Percentiles rank a stretch among this genome's conserved stretches.
Conservation (phyloP, 495 filamentous ascomycete species). For the Geopyxis carbonaria region DNA sequence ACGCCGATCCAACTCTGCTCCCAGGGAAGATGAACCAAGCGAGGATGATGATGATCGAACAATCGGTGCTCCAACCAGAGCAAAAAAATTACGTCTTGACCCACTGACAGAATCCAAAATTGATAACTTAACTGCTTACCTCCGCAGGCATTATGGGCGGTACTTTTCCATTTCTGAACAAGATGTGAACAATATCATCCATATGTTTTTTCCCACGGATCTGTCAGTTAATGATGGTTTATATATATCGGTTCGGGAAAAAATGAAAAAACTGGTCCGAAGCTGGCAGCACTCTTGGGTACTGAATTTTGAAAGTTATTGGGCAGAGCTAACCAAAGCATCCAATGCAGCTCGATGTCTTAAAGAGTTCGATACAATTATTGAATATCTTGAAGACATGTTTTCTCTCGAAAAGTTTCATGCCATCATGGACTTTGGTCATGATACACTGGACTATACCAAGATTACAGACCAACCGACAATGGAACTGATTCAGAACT, state of each 20-base stretch:
- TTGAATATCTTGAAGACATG: no score
- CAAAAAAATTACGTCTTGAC: neutral
- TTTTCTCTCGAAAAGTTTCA: no score
- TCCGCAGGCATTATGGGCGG: neutral
- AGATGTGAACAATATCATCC: neutral
- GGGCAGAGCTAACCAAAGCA: no score
- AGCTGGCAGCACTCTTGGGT: neutral
- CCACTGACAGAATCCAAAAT: neutral
- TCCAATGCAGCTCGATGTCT: no score
- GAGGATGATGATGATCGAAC: neutral
- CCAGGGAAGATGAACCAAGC: neutral
- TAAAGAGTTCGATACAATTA: no score
- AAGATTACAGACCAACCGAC: no score
- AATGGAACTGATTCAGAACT: no score
- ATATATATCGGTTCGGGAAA: neutral
- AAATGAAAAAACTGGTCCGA: neutral
- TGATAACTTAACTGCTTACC: neutral
- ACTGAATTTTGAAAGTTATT: neutral
- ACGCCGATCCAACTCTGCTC: neutral
- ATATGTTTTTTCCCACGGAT: neutral
- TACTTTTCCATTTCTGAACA: neutral
- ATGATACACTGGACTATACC: no score
- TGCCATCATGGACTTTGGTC: no score
- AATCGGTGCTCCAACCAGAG: neutral
- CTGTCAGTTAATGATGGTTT: neutral